Evolutionary conservation across 805 yeast species (phyloP).

Genomic region (Candida ortonii): DNA sequence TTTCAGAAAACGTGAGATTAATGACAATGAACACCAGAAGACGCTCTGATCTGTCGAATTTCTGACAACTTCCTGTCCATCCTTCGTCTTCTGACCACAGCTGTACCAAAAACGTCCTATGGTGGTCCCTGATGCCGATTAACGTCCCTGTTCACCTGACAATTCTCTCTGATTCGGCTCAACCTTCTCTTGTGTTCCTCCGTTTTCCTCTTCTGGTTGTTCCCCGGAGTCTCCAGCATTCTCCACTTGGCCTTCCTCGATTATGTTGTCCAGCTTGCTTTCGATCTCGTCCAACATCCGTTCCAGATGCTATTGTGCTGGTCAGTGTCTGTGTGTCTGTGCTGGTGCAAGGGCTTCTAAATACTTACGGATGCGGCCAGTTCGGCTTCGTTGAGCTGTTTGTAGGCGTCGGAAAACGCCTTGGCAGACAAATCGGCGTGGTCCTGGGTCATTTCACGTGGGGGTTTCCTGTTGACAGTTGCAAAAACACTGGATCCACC

Average conservation of each 20-base stretch:
- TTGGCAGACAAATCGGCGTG: slow-evolving; percentile 18
- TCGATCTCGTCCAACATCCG: slow-evolving; percentile 63
- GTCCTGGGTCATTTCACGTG: slow-evolving; percentile 22
- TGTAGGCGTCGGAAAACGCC: slow-evolving; percentile 54
- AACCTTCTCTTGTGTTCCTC: not conserved
- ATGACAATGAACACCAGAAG: not conserved
- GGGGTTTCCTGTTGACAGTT: too few relatives aligned
- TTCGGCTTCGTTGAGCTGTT: slow-evolving; percentile 67
- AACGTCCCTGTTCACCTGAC: too few relatives aligned
- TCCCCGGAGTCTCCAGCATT: not conserved
- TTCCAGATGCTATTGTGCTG: slow-evolving; percentile 45
- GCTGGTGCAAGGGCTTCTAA: too few relatives aligned
- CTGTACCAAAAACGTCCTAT: slow-evolving; percentile 2
- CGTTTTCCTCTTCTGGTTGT: not conserved
- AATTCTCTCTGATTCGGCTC: too few relatives aligned
- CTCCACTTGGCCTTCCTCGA: slow-evolving; percentile 12
- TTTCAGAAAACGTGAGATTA: too few relatives aligned
- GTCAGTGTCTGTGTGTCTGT: slow-evolving; percentile 1
- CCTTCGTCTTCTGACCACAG: not conserved
- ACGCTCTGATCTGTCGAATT: not conserved
- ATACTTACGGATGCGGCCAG: slow-evolving; percentile 49
- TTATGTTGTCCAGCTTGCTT: slow-evolving; percentile 57
- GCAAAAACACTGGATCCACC: too few relatives aligned
- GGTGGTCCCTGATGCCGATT: too few relatives aligned
- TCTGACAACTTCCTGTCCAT: not conserved